Conservation (phyloP, 2,329 filamentous ascomycete species). For the Penicillium sp. region DNA sequence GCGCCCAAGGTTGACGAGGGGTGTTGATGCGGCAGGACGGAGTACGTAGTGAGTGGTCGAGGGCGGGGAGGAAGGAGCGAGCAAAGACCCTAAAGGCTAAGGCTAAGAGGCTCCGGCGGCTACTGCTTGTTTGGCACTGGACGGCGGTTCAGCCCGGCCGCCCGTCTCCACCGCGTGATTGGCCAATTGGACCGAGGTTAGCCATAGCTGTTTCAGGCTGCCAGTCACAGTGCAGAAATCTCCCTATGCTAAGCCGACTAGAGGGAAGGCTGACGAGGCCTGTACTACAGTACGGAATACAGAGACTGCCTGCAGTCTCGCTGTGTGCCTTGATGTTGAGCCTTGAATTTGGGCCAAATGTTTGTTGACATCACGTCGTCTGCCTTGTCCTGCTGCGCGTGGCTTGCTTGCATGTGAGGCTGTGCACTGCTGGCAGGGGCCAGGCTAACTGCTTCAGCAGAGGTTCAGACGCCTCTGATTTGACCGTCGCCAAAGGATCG, state of each 20-base stretch:
- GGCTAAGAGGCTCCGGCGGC: conserved; percentile 7
- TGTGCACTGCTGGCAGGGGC: not conserved
- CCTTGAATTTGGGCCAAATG: not conserved
- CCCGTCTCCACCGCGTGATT: not conserved
- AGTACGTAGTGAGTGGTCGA: no score
- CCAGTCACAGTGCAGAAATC: not conserved
- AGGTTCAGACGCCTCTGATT: not conserved
- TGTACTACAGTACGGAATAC: no score
- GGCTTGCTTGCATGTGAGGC: conserved; percentile 9
- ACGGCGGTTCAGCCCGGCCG: not conserved
- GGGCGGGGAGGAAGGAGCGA: not conserved
- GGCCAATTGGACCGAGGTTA: not conserved
- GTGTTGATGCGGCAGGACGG: no score
- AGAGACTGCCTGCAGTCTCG: no score
- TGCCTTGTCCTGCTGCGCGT: not conserved
- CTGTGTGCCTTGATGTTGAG: not conserved
- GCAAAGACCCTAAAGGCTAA: not conserved
- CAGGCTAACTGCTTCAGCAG: not conserved
- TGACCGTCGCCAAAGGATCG: not conserved
- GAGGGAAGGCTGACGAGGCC: no score
- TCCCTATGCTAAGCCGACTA: not conserved
- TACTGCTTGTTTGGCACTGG: not conserved
- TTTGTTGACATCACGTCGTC: not conserved
- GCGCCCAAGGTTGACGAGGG: no score
- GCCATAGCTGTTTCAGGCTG: not conserved